Evolutionary conservation across 2,329 filamentous ascomycete genomes (phyloP).

Genomic region (Annulohypoxylon truncatum): DNA sequence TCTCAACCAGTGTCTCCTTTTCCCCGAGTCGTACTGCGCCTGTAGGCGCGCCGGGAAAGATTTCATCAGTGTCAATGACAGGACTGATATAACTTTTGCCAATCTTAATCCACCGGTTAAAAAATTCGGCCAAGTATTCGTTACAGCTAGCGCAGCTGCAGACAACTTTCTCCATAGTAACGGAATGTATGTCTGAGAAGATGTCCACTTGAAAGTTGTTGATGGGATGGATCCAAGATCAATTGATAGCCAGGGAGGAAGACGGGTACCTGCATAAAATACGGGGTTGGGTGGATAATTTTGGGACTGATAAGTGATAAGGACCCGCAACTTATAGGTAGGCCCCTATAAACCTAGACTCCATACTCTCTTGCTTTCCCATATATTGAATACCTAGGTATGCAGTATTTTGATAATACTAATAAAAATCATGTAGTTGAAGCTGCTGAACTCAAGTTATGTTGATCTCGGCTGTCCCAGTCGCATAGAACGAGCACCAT

Average conservation of each 20-base stretch:
- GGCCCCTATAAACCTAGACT: not conserved
- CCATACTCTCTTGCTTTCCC: no score
- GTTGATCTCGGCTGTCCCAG: no score
- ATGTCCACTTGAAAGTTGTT: not conserved
- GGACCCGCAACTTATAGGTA: not conserved
- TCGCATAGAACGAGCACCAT: no score
- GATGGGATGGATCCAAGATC: not conserved
- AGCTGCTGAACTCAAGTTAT: no score
- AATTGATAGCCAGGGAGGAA: not conserved
- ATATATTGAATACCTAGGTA: no score
- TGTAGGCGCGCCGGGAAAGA: constrained; percentile 40
- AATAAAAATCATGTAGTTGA: no score
- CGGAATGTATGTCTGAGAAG: not conserved
- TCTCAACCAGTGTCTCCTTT: constrained; percentile 51
- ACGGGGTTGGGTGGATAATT: constrained; percentile 9
- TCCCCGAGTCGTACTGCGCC: constrained; percentile 50
- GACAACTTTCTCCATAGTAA: constrained; percentile 52
- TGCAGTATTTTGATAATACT: no score
- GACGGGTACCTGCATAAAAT: constrained; percentile 26
- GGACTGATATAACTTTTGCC: constrained; percentile 57
- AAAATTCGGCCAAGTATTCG: constrained; percentile 47
- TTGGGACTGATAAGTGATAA: constrained; percentile 9
- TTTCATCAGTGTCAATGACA: constrained; percentile 43
- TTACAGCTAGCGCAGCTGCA: constrained; percentile 51
- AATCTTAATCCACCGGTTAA: constrained; percentile 56